These are phyloP conservation scores for Fusarium chaquense DNA, from an alignment of 2,329 filamentous ascomycete species.

Conservation along the genomic window DNA sequence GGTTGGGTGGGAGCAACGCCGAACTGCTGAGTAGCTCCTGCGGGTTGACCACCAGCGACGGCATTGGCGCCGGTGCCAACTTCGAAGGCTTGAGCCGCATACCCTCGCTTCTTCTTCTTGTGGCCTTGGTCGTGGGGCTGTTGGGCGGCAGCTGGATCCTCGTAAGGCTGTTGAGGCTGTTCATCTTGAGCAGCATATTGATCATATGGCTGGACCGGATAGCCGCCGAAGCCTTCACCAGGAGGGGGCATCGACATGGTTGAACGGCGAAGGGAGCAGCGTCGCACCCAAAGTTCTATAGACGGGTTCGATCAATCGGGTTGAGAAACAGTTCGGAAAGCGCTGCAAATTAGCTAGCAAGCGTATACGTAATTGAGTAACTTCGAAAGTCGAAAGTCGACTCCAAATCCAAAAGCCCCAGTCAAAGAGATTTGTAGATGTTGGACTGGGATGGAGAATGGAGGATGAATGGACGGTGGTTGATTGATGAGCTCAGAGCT, in stretches of 20 bases:
- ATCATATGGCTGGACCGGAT: conserved; percentile 55
- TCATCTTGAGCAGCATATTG: conserved; percentile 59
- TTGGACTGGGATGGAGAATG: conserved; percentile 39
- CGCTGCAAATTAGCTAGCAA: conserved; percentile 29
- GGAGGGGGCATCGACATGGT: conserved; percentile 69
- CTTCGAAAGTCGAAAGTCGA: conserved; percentile 18
- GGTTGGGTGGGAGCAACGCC: conserved; percentile 60
- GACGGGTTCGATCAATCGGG: conserved; percentile 34
- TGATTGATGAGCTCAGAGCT: conserved; percentile 47
- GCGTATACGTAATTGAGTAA: conserved; percentile 2
- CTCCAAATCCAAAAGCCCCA: conserved; percentile 42
- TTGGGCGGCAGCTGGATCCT: conserved; percentile 50
- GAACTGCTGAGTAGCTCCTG: conserved; percentile 57
- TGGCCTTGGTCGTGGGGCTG: conserved; percentile 54
- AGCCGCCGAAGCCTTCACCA: conserved; percentile 61
- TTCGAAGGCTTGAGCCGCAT: conserved; percentile 94
- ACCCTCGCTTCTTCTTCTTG: conserved; percentile 92
- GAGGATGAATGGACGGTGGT: conserved; percentile 32
- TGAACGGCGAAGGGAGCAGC: conserved; percentile 46
- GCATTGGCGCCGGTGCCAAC: conserved; percentile 91
- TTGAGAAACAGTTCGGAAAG: conserved; percentile 13
- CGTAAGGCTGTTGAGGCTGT: conserved; percentile 56
- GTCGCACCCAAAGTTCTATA: conserved; percentile 42
- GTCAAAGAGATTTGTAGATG: conserved; percentile 31
- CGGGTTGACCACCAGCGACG: conserved; percentile 61